A percentile compares a stretch with the other conserved stretches of the same genome.
Evolutionary conservation across 2,329 filamentous ascomycete species (phyloP).

Genomic region (Monilinia aucupariae): DNA sequence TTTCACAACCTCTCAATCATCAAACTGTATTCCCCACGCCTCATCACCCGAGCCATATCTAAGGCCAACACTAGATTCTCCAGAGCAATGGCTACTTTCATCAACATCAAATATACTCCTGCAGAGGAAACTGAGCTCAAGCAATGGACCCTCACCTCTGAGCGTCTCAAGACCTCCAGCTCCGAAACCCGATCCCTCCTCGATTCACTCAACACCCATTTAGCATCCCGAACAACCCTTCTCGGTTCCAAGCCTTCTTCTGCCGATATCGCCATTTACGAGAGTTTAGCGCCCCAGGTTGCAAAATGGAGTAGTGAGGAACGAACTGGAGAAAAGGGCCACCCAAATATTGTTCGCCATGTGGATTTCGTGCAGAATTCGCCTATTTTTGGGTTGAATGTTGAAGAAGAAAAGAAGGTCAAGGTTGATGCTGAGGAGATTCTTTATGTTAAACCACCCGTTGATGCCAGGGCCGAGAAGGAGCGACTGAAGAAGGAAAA

Average conservation of each 20-base stretch:
- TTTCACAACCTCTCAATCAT: constrained; percentile 19
- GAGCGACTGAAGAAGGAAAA: constrained; percentile 96
- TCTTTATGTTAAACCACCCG: constrained; percentile 79
- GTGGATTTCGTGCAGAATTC: constrained; percentile 95
- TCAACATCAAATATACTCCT: constrained; percentile 64
- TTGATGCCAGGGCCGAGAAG: constrained; percentile 92
- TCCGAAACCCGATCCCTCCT: constrained; percentile 59
- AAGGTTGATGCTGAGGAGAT: constrained; percentile 73
- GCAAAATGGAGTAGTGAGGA: constrained; percentile 77
- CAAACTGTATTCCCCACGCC: constrained; percentile 33
- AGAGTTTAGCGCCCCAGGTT: constrained; percentile 69
- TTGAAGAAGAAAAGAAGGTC: constrained; percentile 70
- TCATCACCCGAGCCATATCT: constrained; percentile 27
- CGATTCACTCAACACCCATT: constrained; percentile 75
- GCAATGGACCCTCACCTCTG: constrained; percentile 78
- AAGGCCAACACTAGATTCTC: constrained; percentile 58
- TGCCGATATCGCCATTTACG: constrained; percentile 80
- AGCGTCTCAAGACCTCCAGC: constrained; percentile 58
- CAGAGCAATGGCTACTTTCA: constrained; percentile 61
- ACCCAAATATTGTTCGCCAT: constrained; percentile 85
- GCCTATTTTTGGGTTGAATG: constrained; percentile 62
- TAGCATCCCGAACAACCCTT: constrained; percentile 81
- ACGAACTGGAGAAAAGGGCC: constrained; percentile 81
- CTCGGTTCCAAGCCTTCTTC: constrained; percentile 85
- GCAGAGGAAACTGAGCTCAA: constrained; percentile 81